A percentile compares a stretch with the other conserved stretches of the same genome.
Evolutionary conservation across 2,329 filamentous ascomycete species (phyloP).

Genomic region (Xylaria multiplex): DNA sequence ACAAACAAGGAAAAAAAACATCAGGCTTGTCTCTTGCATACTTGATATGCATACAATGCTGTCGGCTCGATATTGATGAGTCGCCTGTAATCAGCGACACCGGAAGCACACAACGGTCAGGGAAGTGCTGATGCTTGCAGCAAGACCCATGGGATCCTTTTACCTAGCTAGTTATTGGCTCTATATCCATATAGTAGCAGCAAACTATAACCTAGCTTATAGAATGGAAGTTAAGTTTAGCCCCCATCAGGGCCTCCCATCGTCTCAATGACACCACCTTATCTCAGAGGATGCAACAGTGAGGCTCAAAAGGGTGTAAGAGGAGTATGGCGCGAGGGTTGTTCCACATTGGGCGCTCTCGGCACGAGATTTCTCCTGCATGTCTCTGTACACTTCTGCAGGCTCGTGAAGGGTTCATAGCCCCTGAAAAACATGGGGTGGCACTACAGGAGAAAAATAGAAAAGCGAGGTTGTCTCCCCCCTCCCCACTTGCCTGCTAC

Average conservation of each 20-base stretch:
- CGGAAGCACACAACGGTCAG: constrained; percentile 4
- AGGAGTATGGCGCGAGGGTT: neutral
- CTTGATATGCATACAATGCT: neutral
- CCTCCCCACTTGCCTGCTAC: neutral
- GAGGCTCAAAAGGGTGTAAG: constrained; percentile 25
- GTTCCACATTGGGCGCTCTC: constrained; percentile 10
- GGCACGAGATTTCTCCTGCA: neutral
- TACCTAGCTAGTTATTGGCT: neutral
- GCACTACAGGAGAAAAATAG: constrained; percentile 2
- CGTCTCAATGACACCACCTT: constrained; percentile 22
- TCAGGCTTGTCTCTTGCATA: neutral
- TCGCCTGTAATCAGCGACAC: neutral
- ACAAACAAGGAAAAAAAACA: neutral
- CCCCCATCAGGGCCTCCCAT: constrained; percentile 13
- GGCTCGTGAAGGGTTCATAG: neutral
- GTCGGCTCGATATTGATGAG: neutral
- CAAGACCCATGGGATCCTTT: neutral
- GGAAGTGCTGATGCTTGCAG: constrained; percentile 15
- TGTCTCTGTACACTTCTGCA: neutral
- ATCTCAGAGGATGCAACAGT: constrained; percentile 21
- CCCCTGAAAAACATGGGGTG: constrained; percentile 9
- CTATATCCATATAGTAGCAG: neutral
- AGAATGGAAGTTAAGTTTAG: neutral
- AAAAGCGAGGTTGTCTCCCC: constrained; percentile 2
- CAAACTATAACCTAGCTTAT: constrained; percentile 1